phyloP scores from a whole-genome alignment of 495 filamentous ascomycete genomes.

The Xylaria sp. region DNA sequence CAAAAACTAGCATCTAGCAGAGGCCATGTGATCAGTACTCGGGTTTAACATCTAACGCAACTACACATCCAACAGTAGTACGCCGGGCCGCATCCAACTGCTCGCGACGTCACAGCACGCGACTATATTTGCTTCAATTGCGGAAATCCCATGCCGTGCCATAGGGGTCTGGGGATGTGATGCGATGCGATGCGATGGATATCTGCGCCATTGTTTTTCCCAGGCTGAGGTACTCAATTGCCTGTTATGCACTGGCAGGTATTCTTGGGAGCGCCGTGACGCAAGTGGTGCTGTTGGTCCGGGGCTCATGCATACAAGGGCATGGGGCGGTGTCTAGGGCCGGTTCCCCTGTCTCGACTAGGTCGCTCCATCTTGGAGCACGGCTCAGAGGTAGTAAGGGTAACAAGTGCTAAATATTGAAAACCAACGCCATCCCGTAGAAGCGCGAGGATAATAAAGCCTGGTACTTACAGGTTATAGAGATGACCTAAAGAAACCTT shows the following conservation, averaged over 20 bases:
- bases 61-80: background rate
- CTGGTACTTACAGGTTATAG: background rate
- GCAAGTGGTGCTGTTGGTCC: slow-evolving; percentile 28
- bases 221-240: slow-evolving; percentile 9
- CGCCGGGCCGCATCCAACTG: background rate
- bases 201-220: background rate
- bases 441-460: background rate
- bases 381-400: background rate
- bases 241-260: slow-evolving; percentile 7
- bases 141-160: background rate
- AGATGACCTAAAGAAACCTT: background rate
- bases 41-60: background rate
- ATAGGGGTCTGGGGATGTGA: background rate
- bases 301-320: slow-evolving; percentile 28
- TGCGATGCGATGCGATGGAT: too few species aligned
- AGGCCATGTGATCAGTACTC: slow-evolving; percentile 21
- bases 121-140: slow-evolving; percentile 8
- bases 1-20: slow-evolving; percentile 1
- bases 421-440: background rate
- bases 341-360: slow-evolving; percentile 26
- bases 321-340: slow-evolving; percentile 25
- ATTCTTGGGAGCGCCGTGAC: slow-evolving; percentile 17
- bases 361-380: slow-evolving; percentile 19
- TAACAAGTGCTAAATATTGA: background rate
- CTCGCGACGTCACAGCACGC: background rate